Evolutionary conservation across 164 flowering plant genomes (phyloP).

Genomic region (Nymphaea colorata): DNA sequence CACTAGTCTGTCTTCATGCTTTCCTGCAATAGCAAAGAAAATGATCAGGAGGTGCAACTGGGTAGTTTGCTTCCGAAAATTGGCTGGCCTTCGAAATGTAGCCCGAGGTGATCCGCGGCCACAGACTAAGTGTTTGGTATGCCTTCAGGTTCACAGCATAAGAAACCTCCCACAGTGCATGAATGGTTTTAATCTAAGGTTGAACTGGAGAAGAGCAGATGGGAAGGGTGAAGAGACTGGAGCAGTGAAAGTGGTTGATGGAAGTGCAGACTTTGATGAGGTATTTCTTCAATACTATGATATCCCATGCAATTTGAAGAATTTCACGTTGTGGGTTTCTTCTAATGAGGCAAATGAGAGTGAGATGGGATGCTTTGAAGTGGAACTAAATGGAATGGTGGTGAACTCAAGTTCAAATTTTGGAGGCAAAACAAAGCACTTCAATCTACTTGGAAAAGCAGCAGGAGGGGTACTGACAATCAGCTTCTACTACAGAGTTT

Average conservation of each 20-base stretch:
- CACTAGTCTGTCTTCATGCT: not conserved
- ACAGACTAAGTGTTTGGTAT: conserved; percentile 5
- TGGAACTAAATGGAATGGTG: conserved; percentile 5
- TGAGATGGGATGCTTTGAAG: conserved; percentile 4
- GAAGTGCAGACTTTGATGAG: conserved; percentile 7
- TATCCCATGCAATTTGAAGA: conserved; percentile 3
- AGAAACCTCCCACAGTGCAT: conserved; percentile 7
- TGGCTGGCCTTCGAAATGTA: conserved; percentile 1
- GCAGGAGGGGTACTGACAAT: conserved; percentile 3
- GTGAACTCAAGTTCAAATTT: conserved; percentile 1
- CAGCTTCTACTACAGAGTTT: conserved; percentile 7
- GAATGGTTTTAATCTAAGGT: conserved; percentile 1
- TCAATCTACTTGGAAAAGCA: conserved; percentile 6
- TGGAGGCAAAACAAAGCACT: conserved; percentile 5
- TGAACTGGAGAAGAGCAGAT: conserved; percentile 8
- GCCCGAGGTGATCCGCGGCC: not conserved
- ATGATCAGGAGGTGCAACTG: not conserved
- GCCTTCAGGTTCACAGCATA: conserved; percentile 10
- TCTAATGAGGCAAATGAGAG: not conserved
- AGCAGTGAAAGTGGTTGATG: not conserved
- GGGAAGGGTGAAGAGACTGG: conserved; percentile 9
- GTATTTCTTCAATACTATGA: conserved; percentile 9
- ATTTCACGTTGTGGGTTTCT: conserved; percentile 6
- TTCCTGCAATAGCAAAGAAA: not conserved
- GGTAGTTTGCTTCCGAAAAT: conserved; percentile 4